These are phyloP conservation scores for Candida easanensis DNA, from an alignment of 805 yeast genomes.

Conservation along the genomic window DNA sequence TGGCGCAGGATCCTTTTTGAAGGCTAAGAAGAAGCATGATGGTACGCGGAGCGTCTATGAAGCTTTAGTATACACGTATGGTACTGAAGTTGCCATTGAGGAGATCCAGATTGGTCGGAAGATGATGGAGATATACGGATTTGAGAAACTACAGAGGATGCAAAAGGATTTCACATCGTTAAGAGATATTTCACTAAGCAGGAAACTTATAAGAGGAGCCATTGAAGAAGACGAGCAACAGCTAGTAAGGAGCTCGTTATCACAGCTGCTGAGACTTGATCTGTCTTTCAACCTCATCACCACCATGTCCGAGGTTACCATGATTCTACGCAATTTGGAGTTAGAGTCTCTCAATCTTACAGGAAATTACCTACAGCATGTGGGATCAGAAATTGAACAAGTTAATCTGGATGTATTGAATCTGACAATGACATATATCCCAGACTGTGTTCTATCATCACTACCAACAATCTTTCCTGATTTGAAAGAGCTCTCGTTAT, in stretches of 20 bases:
- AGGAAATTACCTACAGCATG: constrained; percentile 56
- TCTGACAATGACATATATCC: constrained; percentile 22
- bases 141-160: constrained; percentile 48
- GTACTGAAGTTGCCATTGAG: constrained; percentile 30
- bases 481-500: constrained; percentile 28
- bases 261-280: constrained; percentile 47
- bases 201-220: constrained; percentile 32
- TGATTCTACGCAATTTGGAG: constrained; percentile 33
- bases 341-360: constrained; percentile 47
- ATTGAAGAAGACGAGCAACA: constrained; percentile 13
- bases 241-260: constrained; percentile 14
- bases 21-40: constrained; percentile 38
- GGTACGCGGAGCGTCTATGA: constrained; percentile 34
- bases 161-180: constrained; percentile 48
- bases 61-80: constrained; percentile 52
- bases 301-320: constrained; percentile 37
- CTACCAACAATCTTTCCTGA: constrained; percentile 34
- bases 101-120: constrained; percentile 53
- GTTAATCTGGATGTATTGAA: constrained; percentile 19
- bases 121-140: constrained; percentile 60
- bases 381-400: background rate
- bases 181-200: constrained; percentile 47
- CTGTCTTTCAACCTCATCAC: constrained; percentile 57
- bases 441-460: constrained; percentile 5
- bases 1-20: constrained; percentile 64